Evolutionary conservation across 1,139 yeast species (phyloP), one percentile per base, ranked within the genome.

Genomic region (Kodamaea alishanica): DNA sequence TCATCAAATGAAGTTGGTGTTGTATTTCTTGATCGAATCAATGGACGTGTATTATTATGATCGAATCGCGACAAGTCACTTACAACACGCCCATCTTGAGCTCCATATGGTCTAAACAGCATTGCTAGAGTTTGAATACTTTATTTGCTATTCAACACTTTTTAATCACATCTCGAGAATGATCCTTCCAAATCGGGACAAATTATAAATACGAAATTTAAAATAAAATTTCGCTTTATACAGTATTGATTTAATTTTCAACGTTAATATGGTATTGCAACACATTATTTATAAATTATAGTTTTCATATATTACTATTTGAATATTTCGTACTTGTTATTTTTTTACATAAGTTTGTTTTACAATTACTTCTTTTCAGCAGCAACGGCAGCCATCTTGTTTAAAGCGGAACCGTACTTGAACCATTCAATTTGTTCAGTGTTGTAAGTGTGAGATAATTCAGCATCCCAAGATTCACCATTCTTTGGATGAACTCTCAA

Each of bases 351-450:
- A 15, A n/a, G 20, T 15, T 4, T 15, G 20, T 15, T 15, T 15
- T 34, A 34, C 35, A 32, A 22, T 28, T 32, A 32, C 39, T 32
- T 36, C 24, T 24, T 26, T 26, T 29, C 33, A 26, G 38, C 38
- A 23, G 51, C 46, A 32, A 41, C 54, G 54, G 83, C 71, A 58
- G 95, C 90, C 95, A 92, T 90, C 79, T 84, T 87, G 86, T 92
- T 92, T 75, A 92, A 83, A 65, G 98, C 98, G 58, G 97, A 89
- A 77, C 98, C 98, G 60, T 85, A 79, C 81, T 86, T 90, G 87
- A 92, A 92, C 98, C 98, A 92, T 67, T 88, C 97, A 64, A 92
- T 84, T 79, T 92, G 98, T 75, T 92, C 97, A 49, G 64, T 51
- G 79, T 92, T 92, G 79, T 86, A 92, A 51, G 98, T 92, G 79